Conservation (phyloP, 1,284 basidiomycete species). For the Marasmius sp. region DNA sequence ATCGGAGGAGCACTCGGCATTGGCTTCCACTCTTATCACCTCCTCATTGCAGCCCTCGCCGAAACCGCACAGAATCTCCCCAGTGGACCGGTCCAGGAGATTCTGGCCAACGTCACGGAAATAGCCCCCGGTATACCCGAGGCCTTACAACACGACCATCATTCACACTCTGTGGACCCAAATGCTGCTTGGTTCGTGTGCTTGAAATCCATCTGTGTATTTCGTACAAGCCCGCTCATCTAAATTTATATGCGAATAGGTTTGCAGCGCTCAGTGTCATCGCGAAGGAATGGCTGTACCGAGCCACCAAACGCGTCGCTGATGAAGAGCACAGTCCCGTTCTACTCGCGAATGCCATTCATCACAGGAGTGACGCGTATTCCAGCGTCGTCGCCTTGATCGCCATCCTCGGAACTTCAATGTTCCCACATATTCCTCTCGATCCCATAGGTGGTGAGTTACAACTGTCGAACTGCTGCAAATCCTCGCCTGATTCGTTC, state of each 20-base stretch:
- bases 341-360: conserved; percentile 87
- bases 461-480: not conserved
- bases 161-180: conserved; percentile 74
- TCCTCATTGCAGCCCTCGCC: conserved; percentile 68
- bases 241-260: not conserved
- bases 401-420: conserved; percentile 87
- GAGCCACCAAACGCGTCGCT: conserved; percentile 85
- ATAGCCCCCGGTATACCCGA: conserved; percentile 54
- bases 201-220: not conserved
- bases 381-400: conserved; percentile 86
- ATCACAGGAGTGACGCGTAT: conserved; percentile 94
- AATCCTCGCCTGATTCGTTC: conserved; percentile 3
- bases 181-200: conserved; percentile 85
- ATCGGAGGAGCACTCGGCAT: conserved; percentile 89
- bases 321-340: conserved; percentile 90
- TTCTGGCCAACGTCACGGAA: conserved; percentile 56
- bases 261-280: conserved; percentile 80
- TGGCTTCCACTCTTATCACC: conserved; percentile 88
- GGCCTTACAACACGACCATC: conserved; percentile 49
- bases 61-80: conserved; percentile 57
- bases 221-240: not conserved
- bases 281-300: conserved; percentile 92
- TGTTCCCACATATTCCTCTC: conserved; percentile 82
- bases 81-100: conserved; percentile 59
- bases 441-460: conserved; percentile 89